Base-by-base conservation (phyloP, 257 asterid genomes). In the Rubia yunnanensis region DNA sequence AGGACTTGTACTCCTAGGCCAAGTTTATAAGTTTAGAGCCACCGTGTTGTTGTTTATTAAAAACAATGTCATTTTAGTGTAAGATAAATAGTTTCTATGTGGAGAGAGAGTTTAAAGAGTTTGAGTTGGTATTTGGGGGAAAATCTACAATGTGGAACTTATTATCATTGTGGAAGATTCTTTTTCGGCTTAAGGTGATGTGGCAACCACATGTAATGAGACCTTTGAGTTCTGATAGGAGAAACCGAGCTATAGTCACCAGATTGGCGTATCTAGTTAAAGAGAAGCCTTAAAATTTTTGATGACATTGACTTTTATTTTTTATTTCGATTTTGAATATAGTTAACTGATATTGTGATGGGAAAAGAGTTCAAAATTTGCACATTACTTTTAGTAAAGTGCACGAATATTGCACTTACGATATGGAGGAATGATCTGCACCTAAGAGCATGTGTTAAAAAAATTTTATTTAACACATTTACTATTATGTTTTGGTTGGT, bases 201-300 rank as follows among this genome's bases (percentile, higher is more conserved):
- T 90, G 97, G 96, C 90, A 88, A 77, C 88, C 84, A 50, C 95
- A 88, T 82, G 91, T 86, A 73, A 78, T 85, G 59, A 87, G 69
- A 71, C 86, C 86, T 58, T 82, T 69, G 83, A 84, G 80, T 73
- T 77, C 73, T 48, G 94, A 79, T 64, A 80, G 83, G 70, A 82
- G 86, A 62, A 83, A 73, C 75, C 82, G 82, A 73, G 79, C 49
- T 60, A 71, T 88, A 73, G 86, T 88, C 68, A 82, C 96, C 69
- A 96, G 97, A 24, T 80, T 90, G 82, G 97, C 96, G 68, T 84
- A 90, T 64, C 95, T 90, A 58, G 90, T 90, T 73, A 80, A 71
- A 68, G 95, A 87, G 74, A 87, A 87, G 78, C 78, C 80, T 88
- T 59, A 48, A 60, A 44, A 68, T 34, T 69, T 81, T 76, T 74